Evolutionary conservation across 2,329 filamentous ascomycete species (phyloP), one percentile per base, ranked within the genome.

Genomic region (Hypoxylon sp.): DNA sequence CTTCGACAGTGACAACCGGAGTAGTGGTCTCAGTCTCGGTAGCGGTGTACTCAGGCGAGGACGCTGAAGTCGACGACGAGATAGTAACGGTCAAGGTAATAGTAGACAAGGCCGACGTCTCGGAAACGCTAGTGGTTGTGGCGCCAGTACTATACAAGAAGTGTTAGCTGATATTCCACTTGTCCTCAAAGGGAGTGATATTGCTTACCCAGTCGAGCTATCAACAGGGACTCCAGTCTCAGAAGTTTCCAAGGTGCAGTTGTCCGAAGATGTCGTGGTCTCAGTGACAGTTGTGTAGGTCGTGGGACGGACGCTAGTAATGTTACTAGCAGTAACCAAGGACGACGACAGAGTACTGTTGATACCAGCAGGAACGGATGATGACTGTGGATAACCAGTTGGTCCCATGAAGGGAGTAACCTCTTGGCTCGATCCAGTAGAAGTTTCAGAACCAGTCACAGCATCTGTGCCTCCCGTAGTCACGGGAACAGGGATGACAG

Each of bases 161-260:
- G 15, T 31, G 52, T 68, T 55, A 68, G 65, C 47, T 57, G 35
- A 37, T 35, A 21, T 58, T 27, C 44, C 51, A 3, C 27, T 44
- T 6, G 31, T 47, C 29, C 15, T 27, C 4, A 7, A 24, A n/a
- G n/a, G 31, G 47, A 11, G 21, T 24, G 2, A 11, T 48, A 17
- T 53, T 52, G 66, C 68, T 24, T 66, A 70, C 68, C 58, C 55
- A 55, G 46, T 47, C 39, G 68, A 68, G 10, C 58, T 57, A n/a
- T 29, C 10, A 4, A 15, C 27, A 50, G 47, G 29, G n/a, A 35
- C 15, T 5, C 10, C 37, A 17, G 37, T 52, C 50, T 60, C 35
- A 2, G 61, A 59, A 7, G 44, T 17, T 27, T 6, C 19, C 8
- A n/a, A 10, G 29, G 62, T 70, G 52, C 68, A 68, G 51, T 65